Evolutionary conservation across 441 rosid species (phyloP).

Genomic region (Populus trichocarpa): DNA sequence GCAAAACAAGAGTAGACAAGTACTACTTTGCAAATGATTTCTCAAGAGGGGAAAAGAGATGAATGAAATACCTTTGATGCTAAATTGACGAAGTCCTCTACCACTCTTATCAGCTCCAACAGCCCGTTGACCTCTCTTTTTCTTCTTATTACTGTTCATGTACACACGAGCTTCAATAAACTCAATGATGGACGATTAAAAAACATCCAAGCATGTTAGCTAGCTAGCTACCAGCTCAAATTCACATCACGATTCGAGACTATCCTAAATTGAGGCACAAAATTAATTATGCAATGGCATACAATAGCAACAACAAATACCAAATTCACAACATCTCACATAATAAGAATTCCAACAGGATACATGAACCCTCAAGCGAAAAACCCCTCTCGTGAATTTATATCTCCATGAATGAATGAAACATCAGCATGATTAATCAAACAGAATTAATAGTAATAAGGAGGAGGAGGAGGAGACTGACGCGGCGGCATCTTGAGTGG

Average conservation of each 20-base stretch:
- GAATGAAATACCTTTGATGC: slow-evolving; percentile 76
- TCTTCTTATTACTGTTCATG: slow-evolving; percentile 64
- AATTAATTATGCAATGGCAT: neutral
- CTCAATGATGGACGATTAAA: neutral
- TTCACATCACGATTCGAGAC: neutral
- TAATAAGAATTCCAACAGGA: neutral
- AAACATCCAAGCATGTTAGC: neutral
- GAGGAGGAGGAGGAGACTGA: slow-evolving; percentile 25
- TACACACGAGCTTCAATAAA: neutral
- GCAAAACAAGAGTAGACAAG: neutral
- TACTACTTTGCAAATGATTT: neutral
- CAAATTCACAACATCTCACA: neutral
- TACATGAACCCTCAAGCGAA: neutral
- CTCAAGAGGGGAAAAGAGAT: neutral
- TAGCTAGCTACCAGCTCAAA: neutral
- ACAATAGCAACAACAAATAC: neutral
- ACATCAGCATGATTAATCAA: neutral
- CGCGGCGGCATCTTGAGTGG: slow-evolving; percentile 77
- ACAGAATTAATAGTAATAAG: neutral
- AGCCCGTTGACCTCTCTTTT: slow-evolving; percentile 82
- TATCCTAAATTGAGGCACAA: neutral
- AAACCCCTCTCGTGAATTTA: neutral
- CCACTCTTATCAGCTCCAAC: slow-evolving; percentile 88
- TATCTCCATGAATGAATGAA: neutral
- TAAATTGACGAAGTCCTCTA: slow-evolving; percentile 95